Evolutionary conservation across 345 rosid species (phyloP).

Genomic region (Erysimum cheiranthoides): DNA sequence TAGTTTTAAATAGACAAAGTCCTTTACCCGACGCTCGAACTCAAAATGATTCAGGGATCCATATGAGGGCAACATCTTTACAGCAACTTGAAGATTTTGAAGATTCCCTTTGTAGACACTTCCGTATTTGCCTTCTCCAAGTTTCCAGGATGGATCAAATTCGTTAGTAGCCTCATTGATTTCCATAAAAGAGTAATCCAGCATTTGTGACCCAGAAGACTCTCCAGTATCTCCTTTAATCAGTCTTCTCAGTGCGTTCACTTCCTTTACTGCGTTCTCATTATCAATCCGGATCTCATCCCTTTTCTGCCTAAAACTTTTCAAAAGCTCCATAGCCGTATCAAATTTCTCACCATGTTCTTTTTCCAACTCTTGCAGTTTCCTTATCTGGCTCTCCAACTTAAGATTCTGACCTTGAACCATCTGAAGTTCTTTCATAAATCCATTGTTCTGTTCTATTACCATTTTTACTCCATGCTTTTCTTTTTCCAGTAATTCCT

Average conservation of each 20-base stretch:
- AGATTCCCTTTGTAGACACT: conserved; percentile 77
- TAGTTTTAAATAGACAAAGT: background rate
- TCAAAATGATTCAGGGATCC: conserved; percentile 63
- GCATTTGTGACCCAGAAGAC: conserved; percentile 59
- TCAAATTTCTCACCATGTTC: conserved; percentile 82
- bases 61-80: conserved; percentile 88
- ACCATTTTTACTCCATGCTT: conserved; percentile 56
- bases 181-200: conserved; percentile 82
- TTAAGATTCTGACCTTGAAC: conserved; percentile 59
- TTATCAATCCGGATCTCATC: conserved; percentile 69
- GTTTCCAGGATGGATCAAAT: conserved; percentile 79
- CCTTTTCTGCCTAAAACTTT: conserved; percentile 67
- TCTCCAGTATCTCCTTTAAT: conserved; percentile 48
- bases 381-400: conserved; percentile 60
- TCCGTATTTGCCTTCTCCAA: conserved; percentile 86
- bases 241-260: conserved; percentile 49
- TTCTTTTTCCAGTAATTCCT: conserved; percentile 58
- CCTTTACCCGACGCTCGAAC: conserved; percentile 70
- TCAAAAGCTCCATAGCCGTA: conserved; percentile 82
- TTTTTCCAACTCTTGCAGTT: conserved; percentile 50
- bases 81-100: conserved; percentile 70
- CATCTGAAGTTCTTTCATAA: conserved; percentile 54
- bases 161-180: conserved; percentile 75
- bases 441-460: conserved; percentile 53
- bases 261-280: conserved; percentile 57